A percentile compares a stretch with the other conserved stretches of the same genome.
Conservation (phyloP, 352 stramenopile species). For the Globisporangium spinosum region DNA sequence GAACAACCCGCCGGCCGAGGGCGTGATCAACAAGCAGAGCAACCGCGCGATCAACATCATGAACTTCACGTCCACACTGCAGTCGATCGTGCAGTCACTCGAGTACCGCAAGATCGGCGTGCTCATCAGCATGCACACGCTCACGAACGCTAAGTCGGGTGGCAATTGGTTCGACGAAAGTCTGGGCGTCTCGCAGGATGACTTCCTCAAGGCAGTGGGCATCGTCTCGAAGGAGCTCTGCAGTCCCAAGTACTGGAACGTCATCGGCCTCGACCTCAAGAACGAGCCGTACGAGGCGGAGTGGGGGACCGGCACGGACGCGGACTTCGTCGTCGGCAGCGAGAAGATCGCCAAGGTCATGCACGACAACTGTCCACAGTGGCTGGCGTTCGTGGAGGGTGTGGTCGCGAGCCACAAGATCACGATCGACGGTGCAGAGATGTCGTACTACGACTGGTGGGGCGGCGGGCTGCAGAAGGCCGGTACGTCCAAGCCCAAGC, state of each 20-base stretch:
- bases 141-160: constrained; percentile 54
- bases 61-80: constrained; percentile 63
- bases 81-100: constrained; percentile 67
- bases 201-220: constrained; percentile 56
- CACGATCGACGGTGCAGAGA: constrained; percentile 38
- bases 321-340: constrained; percentile 61
- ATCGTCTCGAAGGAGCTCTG: constrained; percentile 63
- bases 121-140: constrained; percentile 68
- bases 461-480: constrained; percentile 68
- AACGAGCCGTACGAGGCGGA: constrained; percentile 67
- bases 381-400: constrained; percentile 78
- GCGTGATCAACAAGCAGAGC: constrained; percentile 60
- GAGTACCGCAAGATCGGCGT: constrained; percentile 72
- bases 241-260: constrained; percentile 67
- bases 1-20: constrained; percentile 54
- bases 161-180: constrained; percentile 61
- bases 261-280: constrained; percentile 79
- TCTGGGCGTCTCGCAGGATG: constrained; percentile 45
- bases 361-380: constrained; percentile 66
- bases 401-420: constrained; percentile 46
- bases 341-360: constrained; percentile 80
- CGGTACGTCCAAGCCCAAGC: constrained; percentile 34
- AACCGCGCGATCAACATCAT: constrained; percentile 75
- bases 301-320: constrained; percentile 61
- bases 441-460: constrained; percentile 84